Evolutionary conservation across 1,284 basidiomycete species (phyloP), one percentile per base, ranked within the genome.

Genomic region (Cystobasidiaceae sp.): DNA sequence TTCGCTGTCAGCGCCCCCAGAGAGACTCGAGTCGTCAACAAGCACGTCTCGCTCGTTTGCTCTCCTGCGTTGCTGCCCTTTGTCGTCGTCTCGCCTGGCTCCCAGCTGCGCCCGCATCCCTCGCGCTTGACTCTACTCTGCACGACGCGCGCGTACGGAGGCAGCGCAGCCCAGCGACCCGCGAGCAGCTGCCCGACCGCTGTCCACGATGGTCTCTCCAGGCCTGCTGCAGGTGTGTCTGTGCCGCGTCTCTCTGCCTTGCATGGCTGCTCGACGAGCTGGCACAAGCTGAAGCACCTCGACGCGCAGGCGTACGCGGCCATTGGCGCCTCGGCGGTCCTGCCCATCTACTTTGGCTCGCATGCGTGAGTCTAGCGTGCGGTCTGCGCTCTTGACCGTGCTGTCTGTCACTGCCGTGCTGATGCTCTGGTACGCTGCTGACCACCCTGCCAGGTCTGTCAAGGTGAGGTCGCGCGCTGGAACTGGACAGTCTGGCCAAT

Each of bases 331-430:
- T 71, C 67, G 19, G 73, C 73, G 1, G 66, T 74, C 8, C 54
- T 71, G 8, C 73, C 73, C 4, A 72, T 74, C 56, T 71, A 66
- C 51, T 50, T 58, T 25, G 73, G 70, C 30, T 51, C 72, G 0
- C 67, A 66, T 32, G 65, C 69, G 9, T 70, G 58, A 0, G 57
- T 71, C 17, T 54, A n/a, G n/a, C n/a, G n/a, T n/a, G n/a, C n/a
- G n/a, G n/a, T n/a, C n/a, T n/a, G n/a, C n/a, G n/a, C n/a, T n/a
- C 1, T 28, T 56, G 33, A 15, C 4, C 45, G 7, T 4, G 27
- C 23, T 25, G 39, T 2, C 37, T 4, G n/a, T 17, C 5, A 41
- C 28, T 17, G 11, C 33, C 1, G 17, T 52, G 50, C 48, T 46
- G 25, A 13, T 13, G 30, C 50, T 37, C n/a, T n/a, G n/a, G n/a